Base-by-base conservation (phyloP, 148 eudicot species). In the Chenopodium formosanum region DNA sequence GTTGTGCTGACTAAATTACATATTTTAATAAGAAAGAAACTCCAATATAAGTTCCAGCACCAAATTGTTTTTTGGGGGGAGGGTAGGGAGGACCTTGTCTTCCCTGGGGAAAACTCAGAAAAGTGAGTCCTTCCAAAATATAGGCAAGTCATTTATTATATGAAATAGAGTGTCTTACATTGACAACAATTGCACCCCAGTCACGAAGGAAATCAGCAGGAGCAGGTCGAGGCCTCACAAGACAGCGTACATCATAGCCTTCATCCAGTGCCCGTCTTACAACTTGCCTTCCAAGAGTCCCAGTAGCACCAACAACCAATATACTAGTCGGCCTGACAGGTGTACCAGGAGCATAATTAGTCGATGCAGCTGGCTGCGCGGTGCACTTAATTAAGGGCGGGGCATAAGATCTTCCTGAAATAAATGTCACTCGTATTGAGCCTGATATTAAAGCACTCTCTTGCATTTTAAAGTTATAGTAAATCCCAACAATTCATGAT, bases 171-270 rank as follows among this genome's bases (percentile, higher is more conserved):
- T 11, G 50, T 66, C 87, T 79, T 86, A 94, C 99, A 90, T 97
- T 97, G 85, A 97, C 99, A 48, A 97, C 99, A 11, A 90, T 97
- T 34, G 99, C 98, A 47, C 99, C 99, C 99, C 98, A 97, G 66
- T 97, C 99, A 76, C 99, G 99, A 16, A 97, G 97, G 83, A 97
- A 97, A 82, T 97, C 99, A 81, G 98, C 99, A 77, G 99, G 99
- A 44, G 97, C 97, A 22, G 99, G 99, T 40, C 99, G 85, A 7
- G 99, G 98, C 85, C 99, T 85, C 47, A 97, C 99, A 79, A 97
- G 94, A 85, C 99, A 97, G 75, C 98, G 84, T 19, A 97, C 99
- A 77, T 97, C 99, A 78, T 97, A 97, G 58, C 99, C 99, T 90
- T 97, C 99, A 76, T 97, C 99, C 34, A 97, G 83, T 23, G 98